Percentiles rank a stretch among this genome's conserved stretches.
Conservation (phyloP, 2,329 filamentous ascomycete genomes). For the Penicillium sp. region DNA sequence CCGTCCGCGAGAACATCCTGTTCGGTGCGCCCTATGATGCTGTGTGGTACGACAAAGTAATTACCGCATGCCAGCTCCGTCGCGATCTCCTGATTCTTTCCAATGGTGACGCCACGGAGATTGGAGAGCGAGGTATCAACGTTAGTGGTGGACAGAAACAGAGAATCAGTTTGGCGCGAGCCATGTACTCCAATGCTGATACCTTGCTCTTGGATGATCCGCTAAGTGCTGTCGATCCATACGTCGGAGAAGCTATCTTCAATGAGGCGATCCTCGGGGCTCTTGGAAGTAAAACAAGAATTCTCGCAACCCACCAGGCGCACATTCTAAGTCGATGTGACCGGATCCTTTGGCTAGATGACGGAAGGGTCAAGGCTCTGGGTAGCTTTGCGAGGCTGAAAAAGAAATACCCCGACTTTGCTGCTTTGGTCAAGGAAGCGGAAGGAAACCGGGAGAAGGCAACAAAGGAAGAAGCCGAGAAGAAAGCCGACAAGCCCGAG, state of each 20-base stretch:
- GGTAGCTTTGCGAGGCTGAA: not conserved
- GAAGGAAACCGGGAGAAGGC: not conserved
- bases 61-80: conserved; percentile 21
- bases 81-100: conserved; percentile 25
- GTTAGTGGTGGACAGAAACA: conserved; percentile 43
- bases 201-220: conserved; percentile 9
- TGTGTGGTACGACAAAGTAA: conserved; percentile 18
- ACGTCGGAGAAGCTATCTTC: conserved; percentile 1
- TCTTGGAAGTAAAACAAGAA: not conserved
- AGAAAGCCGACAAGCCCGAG: not conserved
- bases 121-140: conserved; percentile 40
- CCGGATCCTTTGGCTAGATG: not conserved
- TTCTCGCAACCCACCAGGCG: not conserved
- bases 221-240: conserved; percentile 7
- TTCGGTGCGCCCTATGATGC: conserved; percentile 64
- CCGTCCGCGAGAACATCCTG: conserved; percentile 74
- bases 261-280: not conserved
- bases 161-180: conserved; percentile 21
- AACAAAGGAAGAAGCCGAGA: not conserved
- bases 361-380: not conserved
- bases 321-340: not conserved
- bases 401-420: not conserved
- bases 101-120: conserved; percentile 34
- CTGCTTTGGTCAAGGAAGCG: not conserved
- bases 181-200: conserved; percentile 6